phyloP scores from a whole-genome alignment of 2,329 filamentous ascomycete species.

The Monosporascus sp. region DNA sequence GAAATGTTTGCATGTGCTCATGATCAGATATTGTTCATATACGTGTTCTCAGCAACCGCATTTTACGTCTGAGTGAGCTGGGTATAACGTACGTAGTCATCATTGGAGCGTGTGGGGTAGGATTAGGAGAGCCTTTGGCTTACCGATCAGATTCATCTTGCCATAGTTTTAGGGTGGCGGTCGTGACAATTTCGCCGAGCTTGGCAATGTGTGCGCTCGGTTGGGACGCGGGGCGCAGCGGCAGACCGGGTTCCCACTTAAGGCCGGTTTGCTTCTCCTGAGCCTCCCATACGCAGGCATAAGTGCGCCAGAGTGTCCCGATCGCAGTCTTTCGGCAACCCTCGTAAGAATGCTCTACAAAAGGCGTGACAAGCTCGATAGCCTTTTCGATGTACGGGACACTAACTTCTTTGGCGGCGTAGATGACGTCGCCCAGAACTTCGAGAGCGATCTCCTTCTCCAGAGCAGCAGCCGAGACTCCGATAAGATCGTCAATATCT shows the following conservation, averaged over 20 bases:
- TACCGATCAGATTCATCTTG: constrained; percentile 90
- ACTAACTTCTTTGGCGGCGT: constrained; percentile 54
- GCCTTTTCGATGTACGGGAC: constrained; percentile 75
- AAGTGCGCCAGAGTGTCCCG: constrained; percentile 87
- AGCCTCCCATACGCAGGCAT: constrained; percentile 83
- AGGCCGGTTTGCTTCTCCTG: constrained; percentile 71
- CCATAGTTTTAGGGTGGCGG: constrained; percentile 80
- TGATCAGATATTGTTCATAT: constrained; percentile 46
- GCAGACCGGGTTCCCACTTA: constrained; percentile 88
- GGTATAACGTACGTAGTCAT: constrained; percentile 94
- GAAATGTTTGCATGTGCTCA: neutral
- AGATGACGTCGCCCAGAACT: constrained; percentile 88
- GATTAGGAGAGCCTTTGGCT: constrained; percentile 37
- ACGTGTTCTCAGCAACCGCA: constrained; percentile 89
- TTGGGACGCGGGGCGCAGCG: constrained; percentile 60
- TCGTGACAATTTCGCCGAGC: constrained; percentile 80
- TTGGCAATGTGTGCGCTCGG: constrained; percentile 76
- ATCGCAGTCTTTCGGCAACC: constrained; percentile 90
- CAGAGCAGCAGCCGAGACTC: constrained; percentile 81
- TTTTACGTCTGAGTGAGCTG: constrained; percentile 98
- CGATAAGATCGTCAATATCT: constrained; percentile 77
- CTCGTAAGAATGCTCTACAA: constrained; percentile 86
- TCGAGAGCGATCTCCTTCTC: constrained; percentile 98
- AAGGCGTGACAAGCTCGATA: constrained; percentile 71
- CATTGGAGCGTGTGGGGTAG: constrained; percentile 43